phyloP scores from a whole-genome alignment of 208 protist species.

The Leptomonas seymouri region DNA sequence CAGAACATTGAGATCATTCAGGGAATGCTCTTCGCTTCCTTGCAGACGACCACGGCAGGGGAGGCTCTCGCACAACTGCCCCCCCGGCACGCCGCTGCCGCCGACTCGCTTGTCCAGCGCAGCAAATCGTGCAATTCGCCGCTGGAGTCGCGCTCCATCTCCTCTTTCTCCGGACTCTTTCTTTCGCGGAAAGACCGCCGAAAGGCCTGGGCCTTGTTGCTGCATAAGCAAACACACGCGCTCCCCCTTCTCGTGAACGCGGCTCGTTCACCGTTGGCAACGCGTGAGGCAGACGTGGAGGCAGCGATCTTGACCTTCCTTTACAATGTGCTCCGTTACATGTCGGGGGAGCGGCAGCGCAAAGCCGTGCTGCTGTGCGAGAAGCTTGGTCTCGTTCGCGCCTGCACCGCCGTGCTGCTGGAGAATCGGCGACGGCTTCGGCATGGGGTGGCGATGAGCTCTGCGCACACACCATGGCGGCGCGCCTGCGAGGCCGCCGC shows the following conservation, averaged over 20 bases:
- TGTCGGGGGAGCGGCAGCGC: slow-evolving; percentile 36
- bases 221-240: slow-evolving; percentile 57
- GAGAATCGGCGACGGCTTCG: slow-evolving; percentile 28
- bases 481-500: slow-evolving; percentile 43
- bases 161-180: slow-evolving; percentile 13
- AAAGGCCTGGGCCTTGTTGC: slow-evolving; percentile 55
- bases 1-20: slow-evolving; percentile 27
- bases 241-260: slow-evolving; percentile 59
- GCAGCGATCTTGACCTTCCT: slow-evolving; percentile 57
- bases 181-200: slow-evolving; percentile 28
- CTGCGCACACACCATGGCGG: slow-evolving; percentile 9
- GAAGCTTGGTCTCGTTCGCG: slow-evolving; percentile 46
- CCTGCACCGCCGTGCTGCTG: slow-evolving; percentile 45
- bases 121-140: slow-evolving; percentile 23
- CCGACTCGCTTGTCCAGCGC: slow-evolving; percentile 9
- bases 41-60: slow-evolving; percentile 16
- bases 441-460: slow-evolving; percentile 2
- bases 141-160: slow-evolving; percentile 1
- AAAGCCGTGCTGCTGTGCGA: slow-evolving; percentile 53
- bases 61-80: slow-evolving; percentile 5
- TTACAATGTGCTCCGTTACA: slow-evolving; percentile 69
- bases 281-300: slow-evolving; percentile 36
- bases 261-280: slow-evolving; percentile 43
- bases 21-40: slow-evolving; percentile 29
- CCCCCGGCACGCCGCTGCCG: slow-evolving; percentile 1